phyloP scores from a whole-genome alignment of 768 basidiomycete genomes.

The Strobilomyces echinocephalus region DNA sequence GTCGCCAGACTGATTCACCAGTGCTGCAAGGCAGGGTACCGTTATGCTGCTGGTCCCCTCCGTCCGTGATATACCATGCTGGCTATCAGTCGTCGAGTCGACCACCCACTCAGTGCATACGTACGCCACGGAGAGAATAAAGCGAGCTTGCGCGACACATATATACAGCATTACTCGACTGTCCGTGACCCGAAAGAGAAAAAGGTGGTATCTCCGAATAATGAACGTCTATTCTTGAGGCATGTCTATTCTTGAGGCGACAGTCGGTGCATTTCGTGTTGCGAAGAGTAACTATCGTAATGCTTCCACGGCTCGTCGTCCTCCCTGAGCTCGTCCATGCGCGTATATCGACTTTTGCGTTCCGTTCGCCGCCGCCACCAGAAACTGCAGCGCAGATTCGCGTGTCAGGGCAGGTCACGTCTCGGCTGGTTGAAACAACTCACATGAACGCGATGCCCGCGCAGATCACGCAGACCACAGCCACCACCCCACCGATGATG shows the following conservation, averaged over 20 bases:
- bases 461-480: constrained; percentile 38
- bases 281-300: constrained; percentile 18
- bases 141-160: not conserved
- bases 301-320: constrained; percentile 29
- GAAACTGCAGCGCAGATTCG: constrained; percentile 13
- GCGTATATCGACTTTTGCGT: constrained; percentile 16
- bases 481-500: constrained; percentile 46
- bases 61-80: no score
- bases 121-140: not conserved
- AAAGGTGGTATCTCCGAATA: not conserved
- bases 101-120: no score
- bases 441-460: constrained; percentile 34
- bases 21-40: no score
- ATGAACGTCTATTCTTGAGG: not conserved
- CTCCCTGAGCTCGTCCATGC: constrained; percentile 26
- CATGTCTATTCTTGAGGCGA: constrained; percentile 3
- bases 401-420: not conserved
- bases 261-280: constrained; percentile 14
- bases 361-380: constrained; percentile 28
- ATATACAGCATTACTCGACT: not conserved
- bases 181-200: not conserved
- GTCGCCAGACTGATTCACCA: no score
- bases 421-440: constrained; percentile 8
- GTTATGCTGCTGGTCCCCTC: no score
- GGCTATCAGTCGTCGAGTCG: no score